Base-by-base conservation (phyloP, 768 basidiomycete species). In the Lyophyllum semitale region DNA sequence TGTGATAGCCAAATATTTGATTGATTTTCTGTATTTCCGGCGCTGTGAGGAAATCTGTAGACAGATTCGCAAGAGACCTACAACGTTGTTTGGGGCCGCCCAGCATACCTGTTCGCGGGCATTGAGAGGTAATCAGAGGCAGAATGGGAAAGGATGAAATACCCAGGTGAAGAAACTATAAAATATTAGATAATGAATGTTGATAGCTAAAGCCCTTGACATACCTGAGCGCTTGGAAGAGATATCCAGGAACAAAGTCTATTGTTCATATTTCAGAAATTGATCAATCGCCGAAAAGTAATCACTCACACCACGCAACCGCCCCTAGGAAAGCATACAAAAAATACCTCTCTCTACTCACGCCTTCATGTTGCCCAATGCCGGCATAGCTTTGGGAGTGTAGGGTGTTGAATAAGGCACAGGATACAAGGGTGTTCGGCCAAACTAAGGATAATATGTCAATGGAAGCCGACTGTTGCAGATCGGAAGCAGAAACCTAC, bases 331-430 rank as follows among this genome's bases (percentile, higher is more conserved):
- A 87, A 0, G 79, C 82, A 49, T 78, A 79, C 27, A 71, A 51
- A 65, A 87, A 88, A 69, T 81, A 88, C 5, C 79, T 71, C 61
- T 87, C 85, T 63, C 86, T 73, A 41, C 75, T 78, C 41, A 86
- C 66, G 3, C 84, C 83, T 22, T 78, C 80, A 35, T 77, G 77
- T 15, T 72, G 63, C 1, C 83, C 83, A 49, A 82, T 76, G 1
- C 84, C 84, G 26, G 78, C 78, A 57, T 84, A 83, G 33, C 71
- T 76, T 49, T 83, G 77, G 0, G 82, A 81, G 66, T 91, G 89
- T 8, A 91, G 76, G 0, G 88, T 91, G 59, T 91, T 90, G 68
- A 88, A 89, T 3, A 90, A 68, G 2, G 86, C 84, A 61, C 87
- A 88, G 0, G 80, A 75, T 12, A 90, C 89, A 4, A 91, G 75